phyloP scores from a whole-genome alignment of 176 grass and related monocot species.

The Lolium rigidum region DNA sequence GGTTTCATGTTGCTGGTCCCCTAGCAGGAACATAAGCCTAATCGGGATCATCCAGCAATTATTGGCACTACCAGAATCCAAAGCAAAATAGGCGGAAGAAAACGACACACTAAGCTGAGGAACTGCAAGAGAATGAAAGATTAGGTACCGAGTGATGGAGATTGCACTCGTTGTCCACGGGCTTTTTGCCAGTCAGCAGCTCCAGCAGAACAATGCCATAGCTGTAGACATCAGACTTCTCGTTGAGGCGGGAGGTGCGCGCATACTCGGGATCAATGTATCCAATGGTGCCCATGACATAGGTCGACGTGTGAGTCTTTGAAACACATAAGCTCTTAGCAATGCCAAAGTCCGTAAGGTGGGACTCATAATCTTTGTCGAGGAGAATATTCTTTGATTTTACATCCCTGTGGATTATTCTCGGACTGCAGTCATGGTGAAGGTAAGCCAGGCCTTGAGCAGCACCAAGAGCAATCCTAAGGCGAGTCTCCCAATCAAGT shows the following conservation, averaged over 20 bases:
- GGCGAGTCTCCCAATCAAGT: slow-evolving; percentile 84
- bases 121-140: slow-evolving; percentile 22
- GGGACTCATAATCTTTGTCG: slow-evolving; percentile 88
- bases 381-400: slow-evolving; percentile 98
- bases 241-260: slow-evolving; percentile 85
- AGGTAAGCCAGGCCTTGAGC: slow-evolving; percentile 95
- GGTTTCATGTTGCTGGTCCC: slow-evolving; percentile 62
- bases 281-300: slow-evolving; percentile 99
- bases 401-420: slow-evolving; percentile 94
- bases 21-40: slow-evolving; percentile 57
- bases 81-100: slow-evolving; percentile 44
- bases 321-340: slow-evolving; percentile 95
- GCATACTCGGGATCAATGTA: slow-evolving; percentile 99
- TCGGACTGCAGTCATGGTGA: slow-evolving; percentile 91
- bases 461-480: slow-evolving; percentile 78
- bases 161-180: slow-evolving; percentile 96
- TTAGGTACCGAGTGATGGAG: slow-evolving; percentile 90
- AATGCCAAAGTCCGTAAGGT: slow-evolving; percentile 97
- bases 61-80: slow-evolving; percentile 56
- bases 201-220: slow-evolving; percentile 92
- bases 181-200: slow-evolving; percentile 85
- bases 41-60: slow-evolving; percentile 53
- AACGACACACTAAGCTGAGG: slow-evolving; percentile 19
- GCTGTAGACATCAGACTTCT: slow-evolving; percentile 98
- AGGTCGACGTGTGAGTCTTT: slow-evolving; percentile 92